These are phyloP conservation scores for Coelastrella sp. DNA, from an alignment of 139 green algal genomes.

Conservation along the genomic window DNA sequence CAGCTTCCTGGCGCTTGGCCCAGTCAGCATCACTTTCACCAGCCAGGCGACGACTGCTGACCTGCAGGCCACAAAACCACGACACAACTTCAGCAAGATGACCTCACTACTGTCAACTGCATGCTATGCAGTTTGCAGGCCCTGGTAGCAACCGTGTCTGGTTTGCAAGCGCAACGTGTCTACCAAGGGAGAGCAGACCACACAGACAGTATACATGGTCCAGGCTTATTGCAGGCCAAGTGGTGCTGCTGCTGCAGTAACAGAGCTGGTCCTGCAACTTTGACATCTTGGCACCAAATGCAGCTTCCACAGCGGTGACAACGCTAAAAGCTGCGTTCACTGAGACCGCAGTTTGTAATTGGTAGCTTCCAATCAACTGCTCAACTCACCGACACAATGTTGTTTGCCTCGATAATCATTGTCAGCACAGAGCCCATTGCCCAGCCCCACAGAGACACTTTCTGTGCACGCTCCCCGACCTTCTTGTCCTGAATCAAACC, in stretches of 20 bases:
- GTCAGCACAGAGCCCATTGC: constrained; percentile 70
- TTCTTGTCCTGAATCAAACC: constrained; percentile 85
- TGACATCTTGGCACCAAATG: too few relatives aligned
- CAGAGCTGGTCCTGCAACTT: too few relatives aligned
- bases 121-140: neutral
- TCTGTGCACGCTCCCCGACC: constrained; percentile 77
- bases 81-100: too few relatives aligned
- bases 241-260: too few relatives aligned
- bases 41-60: constrained; percentile 39
- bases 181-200: too few relatives aligned
- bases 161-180: too few relatives aligned
- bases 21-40: constrained; percentile 78
- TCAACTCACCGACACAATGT: constrained; percentile 41
- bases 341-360: too few relatives aligned
- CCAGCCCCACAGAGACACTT: constrained; percentile 77
- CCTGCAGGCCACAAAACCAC: constrained; percentile 13
- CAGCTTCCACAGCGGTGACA: too few relatives aligned
- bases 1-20: constrained; percentile 67
- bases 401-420: constrained; percentile 57
- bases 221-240: too few relatives aligned
- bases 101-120: neutral
- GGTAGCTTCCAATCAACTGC: neutral
- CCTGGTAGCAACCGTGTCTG: too few relatives aligned
- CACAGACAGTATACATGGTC: too few relatives aligned
- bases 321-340: too few relatives aligned